These are phyloP conservation scores for Sistotremastrum suecicum DNA, from an alignment of 768 basidiomycete species.

Conservation along the genomic window DNA sequence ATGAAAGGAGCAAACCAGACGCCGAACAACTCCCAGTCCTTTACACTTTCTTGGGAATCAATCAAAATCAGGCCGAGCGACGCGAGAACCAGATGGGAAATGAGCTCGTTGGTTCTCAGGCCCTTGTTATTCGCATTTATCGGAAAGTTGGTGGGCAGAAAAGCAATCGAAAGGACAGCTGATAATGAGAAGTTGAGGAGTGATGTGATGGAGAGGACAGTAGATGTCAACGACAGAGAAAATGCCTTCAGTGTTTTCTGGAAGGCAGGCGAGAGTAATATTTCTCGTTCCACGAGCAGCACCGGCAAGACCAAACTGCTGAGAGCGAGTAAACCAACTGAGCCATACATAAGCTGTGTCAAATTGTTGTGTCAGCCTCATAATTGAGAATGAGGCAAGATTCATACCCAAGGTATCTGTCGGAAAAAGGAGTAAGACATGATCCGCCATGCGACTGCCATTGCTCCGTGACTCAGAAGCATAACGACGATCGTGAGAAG, in stretches of 20 bases:
- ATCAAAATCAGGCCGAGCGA: not conserved
- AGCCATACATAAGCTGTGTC: no score
- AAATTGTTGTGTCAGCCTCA: no score
- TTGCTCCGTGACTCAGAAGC: constrained; percentile 30
- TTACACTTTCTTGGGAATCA: constrained; percentile 1
- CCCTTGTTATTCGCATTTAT: not conserved
- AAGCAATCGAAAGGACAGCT: constrained; percentile 46
- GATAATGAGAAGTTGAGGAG: constrained; percentile 92
- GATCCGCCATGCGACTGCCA: no score
- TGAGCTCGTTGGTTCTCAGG: constrained; percentile 12
- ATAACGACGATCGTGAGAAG: constrained; percentile 39
- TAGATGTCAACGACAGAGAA: constrained; percentile 74
- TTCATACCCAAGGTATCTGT: no score
- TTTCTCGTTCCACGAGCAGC: no score
- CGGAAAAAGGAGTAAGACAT: no score
- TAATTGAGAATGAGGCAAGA: no score
- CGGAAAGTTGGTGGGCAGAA: constrained; percentile 47
- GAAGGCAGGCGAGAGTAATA: constrained; percentile 18
- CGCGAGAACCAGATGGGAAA: constrained; percentile 19
- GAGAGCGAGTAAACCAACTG: no score
- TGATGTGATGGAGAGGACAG: constrained; percentile 71
- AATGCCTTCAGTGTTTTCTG: constrained; percentile 46
- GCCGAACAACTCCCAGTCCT: constrained; percentile 67
- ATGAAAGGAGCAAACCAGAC: constrained; percentile 78
- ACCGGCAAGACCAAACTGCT: no score